Evolutionary conservation across 1,284 basidiomycete genomes (phyloP).

Genomic region (Leucoagaricus sp.): DNA sequence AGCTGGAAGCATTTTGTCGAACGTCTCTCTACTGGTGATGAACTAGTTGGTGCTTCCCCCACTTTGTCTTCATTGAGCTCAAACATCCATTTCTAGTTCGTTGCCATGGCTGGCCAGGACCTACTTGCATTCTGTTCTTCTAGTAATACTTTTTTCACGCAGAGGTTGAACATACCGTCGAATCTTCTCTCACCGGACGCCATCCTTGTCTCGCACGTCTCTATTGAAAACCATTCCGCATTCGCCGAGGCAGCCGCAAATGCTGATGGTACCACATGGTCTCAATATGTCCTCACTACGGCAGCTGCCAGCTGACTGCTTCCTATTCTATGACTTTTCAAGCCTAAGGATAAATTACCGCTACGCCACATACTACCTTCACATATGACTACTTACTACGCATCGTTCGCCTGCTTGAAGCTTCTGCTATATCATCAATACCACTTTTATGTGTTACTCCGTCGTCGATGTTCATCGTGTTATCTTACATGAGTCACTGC

Average conservation of each 20-base stretch:
- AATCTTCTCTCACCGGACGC: slow-evolving; percentile 31
- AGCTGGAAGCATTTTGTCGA: slow-evolving; percentile 45
- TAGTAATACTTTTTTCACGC: slow-evolving; percentile 40
- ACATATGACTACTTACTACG: too few relatives aligned
- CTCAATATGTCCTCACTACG: slow-evolving; percentile 24
- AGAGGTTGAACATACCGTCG: slow-evolving; percentile 46
- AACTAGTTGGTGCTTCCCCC: slow-evolving; percentile 42
- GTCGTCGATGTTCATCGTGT: too few relatives aligned
- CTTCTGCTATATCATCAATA: too few relatives aligned
- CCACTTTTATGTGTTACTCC: too few relatives aligned
- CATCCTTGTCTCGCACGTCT: slow-evolving; percentile 39
- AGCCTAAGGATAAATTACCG: too few relatives aligned
- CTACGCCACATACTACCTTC: too few relatives aligned
- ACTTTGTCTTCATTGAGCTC: slow-evolving; percentile 7
- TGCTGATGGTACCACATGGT: slow-evolving; percentile 37
- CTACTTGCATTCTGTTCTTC: slow-evolving; percentile 57
- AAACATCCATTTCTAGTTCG: slow-evolving; percentile 40
- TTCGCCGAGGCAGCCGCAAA: slow-evolving; percentile 41
- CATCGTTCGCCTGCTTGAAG: too few relatives aligned
- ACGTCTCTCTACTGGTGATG: slow-evolving; percentile 49
- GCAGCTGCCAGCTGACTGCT: too few relatives aligned
- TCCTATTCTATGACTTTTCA: too few relatives aligned
- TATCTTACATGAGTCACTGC: too few relatives aligned
- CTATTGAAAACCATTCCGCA: slow-evolving; percentile 41
- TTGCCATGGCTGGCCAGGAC: slow-evolving; percentile 47